Percentiles rank a stretch among this genome's conserved stretches.
Evolutionary conservation across 2,329 filamentous ascomycete genomes (phyloP).

Genomic region (Aspergillus hortae): DNA sequence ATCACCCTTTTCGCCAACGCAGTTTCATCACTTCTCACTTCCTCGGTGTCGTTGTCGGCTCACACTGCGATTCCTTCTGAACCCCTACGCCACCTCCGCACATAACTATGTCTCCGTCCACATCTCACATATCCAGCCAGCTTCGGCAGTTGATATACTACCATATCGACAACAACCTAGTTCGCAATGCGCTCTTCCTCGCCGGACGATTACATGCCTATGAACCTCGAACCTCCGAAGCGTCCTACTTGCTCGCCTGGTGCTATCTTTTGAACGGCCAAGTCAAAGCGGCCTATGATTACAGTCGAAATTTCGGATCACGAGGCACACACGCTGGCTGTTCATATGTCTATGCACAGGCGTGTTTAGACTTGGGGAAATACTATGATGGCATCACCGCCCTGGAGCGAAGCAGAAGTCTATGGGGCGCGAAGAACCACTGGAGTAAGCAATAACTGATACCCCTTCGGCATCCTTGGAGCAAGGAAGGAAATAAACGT

Average conservation of each 20-base stretch:
- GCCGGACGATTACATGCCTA: constrained; percentile 81
- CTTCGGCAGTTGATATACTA: constrained; percentile 66
- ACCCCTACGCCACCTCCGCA: background rate
- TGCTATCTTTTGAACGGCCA: constrained; percentile 82
- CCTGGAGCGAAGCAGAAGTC: constrained; percentile 73
- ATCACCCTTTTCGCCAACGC: background rate
- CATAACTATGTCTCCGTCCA: constrained; percentile 52
- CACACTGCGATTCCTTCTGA: background rate
- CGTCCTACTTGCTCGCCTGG: constrained; percentile 76
- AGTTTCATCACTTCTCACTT: background rate
- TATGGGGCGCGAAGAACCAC: constrained; percentile 71
- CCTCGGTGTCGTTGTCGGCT: constrained; percentile 5
- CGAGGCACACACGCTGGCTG: constrained; percentile 78
- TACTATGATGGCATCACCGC: constrained; percentile 78
- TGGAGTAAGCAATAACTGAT: constrained; percentile 59
- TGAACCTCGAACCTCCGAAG: constrained; percentile 76
- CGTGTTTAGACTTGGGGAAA: constrained; percentile 74
- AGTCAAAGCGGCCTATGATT: constrained; percentile 80
- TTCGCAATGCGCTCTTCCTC: constrained; percentile 90
- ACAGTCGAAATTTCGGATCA: constrained; percentile 66
- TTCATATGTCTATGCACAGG: constrained; percentile 86
- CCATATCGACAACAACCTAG: constrained; percentile 82
- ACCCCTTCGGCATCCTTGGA: background rate
- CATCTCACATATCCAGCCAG: constrained; percentile 55
- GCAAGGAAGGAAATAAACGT: background rate